Evolutionary conservation across 768 basidiomycete genomes (phyloP).

Genomic region (Phallus indusiatus): DNA sequence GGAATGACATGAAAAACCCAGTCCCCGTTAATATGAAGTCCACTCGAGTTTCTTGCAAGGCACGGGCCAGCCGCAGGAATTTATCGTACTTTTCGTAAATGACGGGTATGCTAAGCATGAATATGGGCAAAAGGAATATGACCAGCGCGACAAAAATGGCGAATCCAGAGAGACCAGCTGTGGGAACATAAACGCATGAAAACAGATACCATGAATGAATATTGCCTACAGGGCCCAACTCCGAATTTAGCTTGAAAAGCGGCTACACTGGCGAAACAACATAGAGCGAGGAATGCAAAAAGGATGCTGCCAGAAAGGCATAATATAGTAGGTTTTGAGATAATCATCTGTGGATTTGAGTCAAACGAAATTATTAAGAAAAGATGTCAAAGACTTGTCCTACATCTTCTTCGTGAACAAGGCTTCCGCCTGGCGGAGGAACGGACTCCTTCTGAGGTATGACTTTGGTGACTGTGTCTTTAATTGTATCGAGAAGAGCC

Average conservation of each 20-base stretch:
- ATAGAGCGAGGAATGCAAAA: constrained; percentile 90
- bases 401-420: constrained; percentile 8
- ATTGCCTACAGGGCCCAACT: constrained; percentile 74
- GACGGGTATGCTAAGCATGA: constrained; percentile 71
- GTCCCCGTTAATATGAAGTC: constrained; percentile 72
- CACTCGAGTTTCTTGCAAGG: constrained; percentile 75
- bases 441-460: constrained; percentile 31
- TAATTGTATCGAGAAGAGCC: constrained; percentile 49
- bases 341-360: constrained; percentile 56
- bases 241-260: constrained; percentile 78
- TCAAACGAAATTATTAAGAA: neutral
- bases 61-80: constrained; percentile 64
- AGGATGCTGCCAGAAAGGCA: constrained; percentile 73
- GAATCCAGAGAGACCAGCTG: constrained; percentile 83
- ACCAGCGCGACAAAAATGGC: constrained; percentile 70
- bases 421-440: constrained; percentile 3
- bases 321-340: constrained; percentile 74
- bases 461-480: constrained; percentile 38
- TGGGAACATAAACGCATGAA: neutral
- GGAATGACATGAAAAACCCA: constrained; percentile 54
- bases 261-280: constrained; percentile 84
- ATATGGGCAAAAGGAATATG: constrained; percentile 62
- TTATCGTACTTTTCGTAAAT: constrained; percentile 82
- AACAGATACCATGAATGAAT: neutral
- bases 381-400: neutral